phyloP scores from a whole-genome alignment of 306 rosid genomes.

The Prosopis cineraria region DNA sequence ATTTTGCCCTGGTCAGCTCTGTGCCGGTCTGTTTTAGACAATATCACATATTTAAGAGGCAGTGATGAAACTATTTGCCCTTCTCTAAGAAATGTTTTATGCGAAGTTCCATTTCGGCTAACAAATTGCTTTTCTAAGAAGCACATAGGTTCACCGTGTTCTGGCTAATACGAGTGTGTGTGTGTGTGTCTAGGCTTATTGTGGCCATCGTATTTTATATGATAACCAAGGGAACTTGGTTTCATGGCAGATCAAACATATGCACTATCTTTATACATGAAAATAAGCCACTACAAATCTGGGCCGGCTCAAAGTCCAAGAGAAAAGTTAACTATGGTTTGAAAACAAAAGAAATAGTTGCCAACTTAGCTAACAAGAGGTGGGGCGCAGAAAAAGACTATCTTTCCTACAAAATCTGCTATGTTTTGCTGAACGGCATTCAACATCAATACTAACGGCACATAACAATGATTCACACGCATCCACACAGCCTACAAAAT shows the following conservation, averaged over 20 bases:
- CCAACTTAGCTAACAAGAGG: not conserved
- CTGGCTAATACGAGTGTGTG: too few relatives aligned
- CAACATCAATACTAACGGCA: constrained; percentile 37
- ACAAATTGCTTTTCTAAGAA: constrained; percentile 5
- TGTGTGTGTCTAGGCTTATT: too few relatives aligned
- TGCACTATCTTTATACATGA: not conserved
- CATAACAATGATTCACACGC: constrained; percentile 41
- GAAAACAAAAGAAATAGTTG: not conserved
- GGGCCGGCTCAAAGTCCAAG: not conserved
- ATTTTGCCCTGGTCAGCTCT: too few relatives aligned
- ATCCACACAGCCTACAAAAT: constrained; percentile 34
- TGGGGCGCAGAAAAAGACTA: constrained; percentile 4
- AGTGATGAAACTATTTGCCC: not conserved
- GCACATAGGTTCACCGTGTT: not conserved
- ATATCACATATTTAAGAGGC: constrained; percentile 10
- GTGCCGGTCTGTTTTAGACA: not conserved
- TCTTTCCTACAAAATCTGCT: not conserved
- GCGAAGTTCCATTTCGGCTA: not conserved
- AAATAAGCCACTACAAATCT: not conserved
- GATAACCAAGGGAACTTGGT: not conserved
- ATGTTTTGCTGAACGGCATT: constrained; percentile 34
- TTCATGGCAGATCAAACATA: not conserved
- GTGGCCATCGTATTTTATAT: not conserved
- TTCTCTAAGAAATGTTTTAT: not conserved
- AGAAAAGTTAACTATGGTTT: not conserved